These are phyloP conservation scores for Tricholoma terreum DNA, from an alignment of 768 basidiomycete genomes.

Conservation along the genomic window DNA sequence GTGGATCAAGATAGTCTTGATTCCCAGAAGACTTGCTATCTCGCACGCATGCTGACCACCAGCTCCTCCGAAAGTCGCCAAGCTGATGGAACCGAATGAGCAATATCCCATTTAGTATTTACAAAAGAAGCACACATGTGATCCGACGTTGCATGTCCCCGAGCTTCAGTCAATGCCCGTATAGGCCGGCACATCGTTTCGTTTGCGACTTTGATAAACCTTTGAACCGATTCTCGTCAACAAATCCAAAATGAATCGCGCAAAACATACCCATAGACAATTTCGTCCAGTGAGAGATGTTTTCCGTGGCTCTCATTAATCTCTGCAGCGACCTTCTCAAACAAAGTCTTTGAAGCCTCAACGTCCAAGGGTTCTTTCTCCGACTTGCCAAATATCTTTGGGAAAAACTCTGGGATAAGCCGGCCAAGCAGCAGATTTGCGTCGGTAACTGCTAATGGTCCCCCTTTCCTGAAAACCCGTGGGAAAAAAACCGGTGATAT, in stretches of 20 bases:
- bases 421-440: slow-evolving; percentile 90
- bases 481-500: not conserved
- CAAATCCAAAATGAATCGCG: not conserved
- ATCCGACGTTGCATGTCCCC: slow-evolving; percentile 77
- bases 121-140: slow-evolving; percentile 47
- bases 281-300: slow-evolving; percentile 71
- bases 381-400: slow-evolving; percentile 89
- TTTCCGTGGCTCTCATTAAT: slow-evolving; percentile 67
- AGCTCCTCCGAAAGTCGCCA: slow-evolving; percentile 87
- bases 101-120: not conserved
- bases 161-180: slow-evolving; percentile 84
- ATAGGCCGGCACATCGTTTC: slow-evolving; percentile 97
- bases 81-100: slow-evolving; percentile 34
- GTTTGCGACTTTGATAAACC: slow-evolving; percentile 94
- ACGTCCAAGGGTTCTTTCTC: slow-evolving; percentile 84
- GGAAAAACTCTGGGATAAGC: slow-evolving; percentile 87
- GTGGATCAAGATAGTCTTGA: slow-evolving; percentile 85
- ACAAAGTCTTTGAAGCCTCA: slow-evolving; percentile 63
- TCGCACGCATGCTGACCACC: slow-evolving; percentile 94
- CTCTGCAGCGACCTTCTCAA: slow-evolving; percentile 63
- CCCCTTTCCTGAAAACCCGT: slow-evolving; percentile 64
- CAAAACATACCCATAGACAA: slow-evolving; percentile 76
- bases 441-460: slow-evolving; percentile 88
- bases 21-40: slow-evolving; percentile 82
- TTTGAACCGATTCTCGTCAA: slow-evolving; percentile 24